phyloP scores from a whole-genome alignment of 176 grass and related monocot species.

The Aegilops sharonensis region DNA sequence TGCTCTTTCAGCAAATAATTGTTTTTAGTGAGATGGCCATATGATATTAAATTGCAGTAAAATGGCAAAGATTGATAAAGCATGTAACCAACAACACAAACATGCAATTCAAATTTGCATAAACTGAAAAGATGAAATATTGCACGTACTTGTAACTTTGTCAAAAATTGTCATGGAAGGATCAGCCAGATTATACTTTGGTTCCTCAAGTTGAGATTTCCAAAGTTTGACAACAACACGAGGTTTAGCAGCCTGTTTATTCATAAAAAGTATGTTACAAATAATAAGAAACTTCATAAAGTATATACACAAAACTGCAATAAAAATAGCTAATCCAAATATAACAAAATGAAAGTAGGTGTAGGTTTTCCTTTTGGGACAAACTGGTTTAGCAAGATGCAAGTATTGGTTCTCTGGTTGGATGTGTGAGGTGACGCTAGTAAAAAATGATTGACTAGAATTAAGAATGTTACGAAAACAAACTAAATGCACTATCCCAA shows the following conservation, averaged over 20 bases:
- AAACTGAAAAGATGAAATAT: conserved; percentile 28
- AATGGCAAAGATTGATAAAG: conserved; percentile 14
- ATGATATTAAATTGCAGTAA: conserved; percentile 3
- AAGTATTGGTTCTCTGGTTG: background rate
- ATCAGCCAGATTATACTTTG: conserved; percentile 69
- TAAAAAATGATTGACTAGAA: background rate
- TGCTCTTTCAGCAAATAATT: background rate
- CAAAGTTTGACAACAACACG: conserved; percentile 65
- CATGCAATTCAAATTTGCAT: conserved; percentile 18
- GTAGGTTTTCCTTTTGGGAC: background rate
- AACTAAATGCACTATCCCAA: background rate
- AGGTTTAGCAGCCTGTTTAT: conserved; percentile 16
- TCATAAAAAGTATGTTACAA: conserved; percentile 11
- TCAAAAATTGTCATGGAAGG: conserved; percentile 69
- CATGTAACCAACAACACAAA: conserved; percentile 6
- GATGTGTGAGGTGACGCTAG: background rate
- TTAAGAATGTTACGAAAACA: background rate
- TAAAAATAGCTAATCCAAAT: background rate
- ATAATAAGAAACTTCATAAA: background rate
- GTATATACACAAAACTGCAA: background rate
- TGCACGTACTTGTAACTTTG: conserved; percentile 73
- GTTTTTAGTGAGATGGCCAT: background rate
- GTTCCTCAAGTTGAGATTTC: conserved; percentile 79
- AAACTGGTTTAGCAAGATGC: background rate
- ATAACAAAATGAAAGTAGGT: conserved; percentile 18